A percentile compares a stretch with the other conserved stretches of the same genome.
phyloP scores from a whole-genome alignment of 176 grass and related monocot species.

The Rhynchospora breviuscula region DNA sequence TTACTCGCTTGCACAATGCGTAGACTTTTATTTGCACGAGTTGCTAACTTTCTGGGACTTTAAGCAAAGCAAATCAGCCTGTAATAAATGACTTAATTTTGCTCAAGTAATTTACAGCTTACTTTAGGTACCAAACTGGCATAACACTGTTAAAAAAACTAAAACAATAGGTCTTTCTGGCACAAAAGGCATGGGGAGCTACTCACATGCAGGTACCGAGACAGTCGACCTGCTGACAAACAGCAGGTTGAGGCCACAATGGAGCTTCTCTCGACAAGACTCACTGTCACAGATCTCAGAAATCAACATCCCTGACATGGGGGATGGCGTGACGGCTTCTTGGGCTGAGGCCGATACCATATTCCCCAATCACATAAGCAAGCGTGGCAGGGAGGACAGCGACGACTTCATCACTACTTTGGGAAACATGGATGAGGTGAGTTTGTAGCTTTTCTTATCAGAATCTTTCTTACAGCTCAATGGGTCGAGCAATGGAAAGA shows the following conservation, averaged over 20 bases:
- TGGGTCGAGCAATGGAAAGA: neutral
- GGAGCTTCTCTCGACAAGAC: conserved; percentile 38
- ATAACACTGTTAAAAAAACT: neutral
- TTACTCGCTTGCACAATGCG: neutral
- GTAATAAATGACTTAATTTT: neutral
- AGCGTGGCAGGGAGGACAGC: conserved; percentile 15
- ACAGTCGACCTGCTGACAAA: conserved; percentile 8
- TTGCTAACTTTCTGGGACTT: neutral
- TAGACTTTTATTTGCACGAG: neutral
- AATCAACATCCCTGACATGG: conserved; percentile 33
- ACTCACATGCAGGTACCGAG: conserved; percentile 15
- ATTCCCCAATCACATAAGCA: conserved; percentile 25
- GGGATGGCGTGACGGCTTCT: conserved; percentile 3
- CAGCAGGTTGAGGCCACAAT: conserved; percentile 34
- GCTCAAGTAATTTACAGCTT: neutral
- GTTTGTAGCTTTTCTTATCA: neutral
- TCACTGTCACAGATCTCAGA: conserved; percentile 34
- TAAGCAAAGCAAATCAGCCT: neutral
- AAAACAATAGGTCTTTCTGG: conserved; percentile 24
- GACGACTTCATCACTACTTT: conserved; percentile 27
- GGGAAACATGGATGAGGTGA: conserved; percentile 28
- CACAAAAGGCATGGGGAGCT: conserved; percentile 3
- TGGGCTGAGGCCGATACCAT: conserved; percentile 13
- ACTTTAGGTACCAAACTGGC: neutral
- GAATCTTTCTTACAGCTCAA: neutral